Conservation (phyloP, 108 stramenopile species). For the Fistulifera solaris region DNA sequence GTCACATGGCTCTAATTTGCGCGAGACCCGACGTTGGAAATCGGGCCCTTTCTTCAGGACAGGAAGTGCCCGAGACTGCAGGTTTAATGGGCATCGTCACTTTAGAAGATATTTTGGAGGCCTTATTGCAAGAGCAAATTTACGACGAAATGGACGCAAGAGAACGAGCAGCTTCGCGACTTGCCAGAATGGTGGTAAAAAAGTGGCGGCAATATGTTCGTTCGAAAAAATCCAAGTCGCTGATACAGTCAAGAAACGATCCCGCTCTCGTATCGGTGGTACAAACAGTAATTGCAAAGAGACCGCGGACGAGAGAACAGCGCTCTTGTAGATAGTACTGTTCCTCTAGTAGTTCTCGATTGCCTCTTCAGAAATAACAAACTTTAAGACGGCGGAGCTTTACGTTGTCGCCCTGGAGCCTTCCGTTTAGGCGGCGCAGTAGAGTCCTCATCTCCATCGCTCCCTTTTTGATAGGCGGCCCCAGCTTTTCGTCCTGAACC, state of each 20-base stretch:
- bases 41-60: constrained; percentile 31
- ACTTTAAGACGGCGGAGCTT: too few species aligned
- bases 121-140: constrained; percentile 72
- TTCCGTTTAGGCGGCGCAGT: too few species aligned
- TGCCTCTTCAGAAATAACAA: too few species aligned
- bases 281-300: background rate
- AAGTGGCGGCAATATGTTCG: constrained; percentile 4
- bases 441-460: too few species aligned
- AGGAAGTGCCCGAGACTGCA: constrained; percentile 42
- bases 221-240: background rate
- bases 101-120: constrained; percentile 71
- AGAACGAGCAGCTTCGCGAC: background rate
- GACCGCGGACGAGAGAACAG: background rate
- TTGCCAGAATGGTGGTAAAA: constrained; percentile 5
- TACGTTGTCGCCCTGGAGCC: too few species aligned
- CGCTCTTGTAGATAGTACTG: too few species aligned
- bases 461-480: too few species aligned
- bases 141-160: constrained; percentile 55
- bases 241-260: background rate
- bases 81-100: constrained; percentile 75
- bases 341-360: too few species aligned
- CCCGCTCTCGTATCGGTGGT: background rate
- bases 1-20: constrained; percentile 75
- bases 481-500: background rate
- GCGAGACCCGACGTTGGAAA: constrained; percentile 38